phyloP scores from a whole-genome alignment of 1,284 basidiomycete species.

The Mrakiaceae sp. region DNA sequence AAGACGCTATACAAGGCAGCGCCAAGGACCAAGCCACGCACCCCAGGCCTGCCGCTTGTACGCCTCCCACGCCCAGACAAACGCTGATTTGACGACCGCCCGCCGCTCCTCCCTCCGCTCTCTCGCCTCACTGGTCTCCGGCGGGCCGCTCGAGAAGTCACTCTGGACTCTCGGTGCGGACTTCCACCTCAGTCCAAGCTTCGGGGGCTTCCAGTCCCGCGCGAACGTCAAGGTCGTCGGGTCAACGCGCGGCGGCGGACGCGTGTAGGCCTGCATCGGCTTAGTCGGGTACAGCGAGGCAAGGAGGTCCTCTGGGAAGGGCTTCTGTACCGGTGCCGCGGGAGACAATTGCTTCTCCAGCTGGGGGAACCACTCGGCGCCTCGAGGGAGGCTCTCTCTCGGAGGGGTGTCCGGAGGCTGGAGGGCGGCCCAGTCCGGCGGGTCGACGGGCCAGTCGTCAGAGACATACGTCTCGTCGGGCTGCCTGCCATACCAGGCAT shows the following conservation, averaged over 20 bases:
- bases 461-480: too few relatives aligned
- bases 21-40: neutral
- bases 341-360: neutral
- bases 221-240: neutral
- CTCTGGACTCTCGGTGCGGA: slow-evolving; percentile 26
- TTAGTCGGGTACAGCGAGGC: neutral
- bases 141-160: slow-evolving; percentile 21
- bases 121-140: slow-evolving; percentile 14
- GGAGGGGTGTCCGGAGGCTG: slow-evolving; percentile 3
- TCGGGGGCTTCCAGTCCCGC: neutral
- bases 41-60: slow-evolving; percentile 36
- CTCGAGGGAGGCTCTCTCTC: neutral
- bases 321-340: neutral
- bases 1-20: neutral
- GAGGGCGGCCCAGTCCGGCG: slow-evolving; percentile 5
- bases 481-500: too few relatives aligned
- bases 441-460: neutral
- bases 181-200: slow-evolving; percentile 13
- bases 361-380: neutral
- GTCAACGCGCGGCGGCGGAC: neutral
- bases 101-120: slow-evolving; percentile 24
- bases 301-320: neutral
- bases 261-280: neutral
- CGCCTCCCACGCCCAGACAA: slow-evolving; percentile 34
- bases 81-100: slow-evolving; percentile 33